phyloP scores from a whole-genome alignment of 371 early-diverging fungal genomes.

The Lichtheimia hyalospora region DNA sequence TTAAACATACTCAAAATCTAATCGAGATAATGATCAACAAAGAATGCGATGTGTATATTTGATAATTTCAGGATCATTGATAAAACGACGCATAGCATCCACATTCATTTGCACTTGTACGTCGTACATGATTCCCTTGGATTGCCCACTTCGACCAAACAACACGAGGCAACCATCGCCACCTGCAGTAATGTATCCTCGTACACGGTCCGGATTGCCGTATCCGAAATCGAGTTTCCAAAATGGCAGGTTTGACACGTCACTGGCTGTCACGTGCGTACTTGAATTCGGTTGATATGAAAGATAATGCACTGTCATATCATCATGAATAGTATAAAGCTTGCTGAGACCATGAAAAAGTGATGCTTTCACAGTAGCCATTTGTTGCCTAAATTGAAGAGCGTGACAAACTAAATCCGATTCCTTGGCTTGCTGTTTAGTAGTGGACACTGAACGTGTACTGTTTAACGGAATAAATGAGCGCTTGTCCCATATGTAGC shows the following conservation, averaged over 20 bases:
- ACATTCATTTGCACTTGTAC: constrained; percentile 44
- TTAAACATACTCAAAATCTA: neutral
- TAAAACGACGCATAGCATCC: constrained; percentile 34
- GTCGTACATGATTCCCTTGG: constrained; percentile 30
- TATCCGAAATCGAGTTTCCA: constrained; percentile 38
- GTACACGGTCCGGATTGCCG: constrained; percentile 34
- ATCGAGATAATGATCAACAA: constrained; percentile 11
- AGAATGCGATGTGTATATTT: constrained; percentile 32
- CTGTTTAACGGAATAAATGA: constrained; percentile 7
- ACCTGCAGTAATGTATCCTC: constrained; percentile 42
- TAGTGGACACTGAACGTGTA: constrained; percentile 20
- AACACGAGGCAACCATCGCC: constrained; percentile 40
- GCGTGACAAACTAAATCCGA: constrained; percentile 23
- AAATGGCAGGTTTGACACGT: constrained; percentile 33
- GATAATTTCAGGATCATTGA: constrained; percentile 34
- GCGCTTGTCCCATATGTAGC: neutral
- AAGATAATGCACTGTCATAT: constrained; percentile 41
- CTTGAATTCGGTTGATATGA: constrained; percentile 36
- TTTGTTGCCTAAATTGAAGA: constrained; percentile 20
- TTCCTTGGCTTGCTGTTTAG: constrained; percentile 12
- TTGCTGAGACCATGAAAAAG: constrained; percentile 40
- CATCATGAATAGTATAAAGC: constrained; percentile 36
- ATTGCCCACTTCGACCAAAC: constrained; percentile 30
- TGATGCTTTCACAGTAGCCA: constrained; percentile 14
- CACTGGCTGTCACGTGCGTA: constrained; percentile 28